Evolutionary conservation across 495 filamentous ascomycete species (phyloP).

Genomic region (Penicillium lividum): DNA sequence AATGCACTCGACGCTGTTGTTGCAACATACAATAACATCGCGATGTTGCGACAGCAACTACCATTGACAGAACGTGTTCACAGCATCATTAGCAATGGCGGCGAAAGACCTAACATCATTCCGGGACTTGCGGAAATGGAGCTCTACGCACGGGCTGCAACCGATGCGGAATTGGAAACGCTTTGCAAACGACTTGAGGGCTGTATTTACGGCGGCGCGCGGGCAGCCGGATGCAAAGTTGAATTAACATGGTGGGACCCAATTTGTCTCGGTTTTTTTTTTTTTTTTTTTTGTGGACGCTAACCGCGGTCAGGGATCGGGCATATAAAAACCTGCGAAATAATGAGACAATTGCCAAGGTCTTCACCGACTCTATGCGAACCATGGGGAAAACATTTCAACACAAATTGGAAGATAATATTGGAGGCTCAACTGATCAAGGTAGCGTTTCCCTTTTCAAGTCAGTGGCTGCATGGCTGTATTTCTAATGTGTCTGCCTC

Average conservation of each 20-base stretch:
- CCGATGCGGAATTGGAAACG: conserved; percentile 31
- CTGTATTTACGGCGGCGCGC: conserved; percentile 51
- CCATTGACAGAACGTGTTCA: conserved; percentile 13
- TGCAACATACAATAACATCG: conserved; percentile 13
- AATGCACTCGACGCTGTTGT: conserved; percentile 21
- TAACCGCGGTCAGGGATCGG: neutral
- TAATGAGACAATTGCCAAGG: neutral
- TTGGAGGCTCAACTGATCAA: conserved; percentile 4
- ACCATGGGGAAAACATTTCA: neutral
- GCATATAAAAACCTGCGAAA: conserved; percentile 1
- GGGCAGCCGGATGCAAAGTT: neutral
- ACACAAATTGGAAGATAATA: neutral
- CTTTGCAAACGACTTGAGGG: conserved; percentile 46
- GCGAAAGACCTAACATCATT: conserved; percentile 54
- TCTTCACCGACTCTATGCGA: neutral
- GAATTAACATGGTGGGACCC: neutral
- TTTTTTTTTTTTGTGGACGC: neutral
- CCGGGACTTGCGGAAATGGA: conserved; percentile 50
- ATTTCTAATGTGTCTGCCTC: neutral
- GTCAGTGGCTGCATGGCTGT: neutral
- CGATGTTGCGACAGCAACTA: conserved; percentile 17
- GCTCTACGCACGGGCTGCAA: conserved; percentile 42
- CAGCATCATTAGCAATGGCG: conserved; percentile 49
- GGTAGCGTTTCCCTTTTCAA: neutral
- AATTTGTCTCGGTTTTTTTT: neutral